Evolutionary conservation across 1,284 basidiomycete species (phyloP).

Genomic region (Ustilago bromivora): DNA sequence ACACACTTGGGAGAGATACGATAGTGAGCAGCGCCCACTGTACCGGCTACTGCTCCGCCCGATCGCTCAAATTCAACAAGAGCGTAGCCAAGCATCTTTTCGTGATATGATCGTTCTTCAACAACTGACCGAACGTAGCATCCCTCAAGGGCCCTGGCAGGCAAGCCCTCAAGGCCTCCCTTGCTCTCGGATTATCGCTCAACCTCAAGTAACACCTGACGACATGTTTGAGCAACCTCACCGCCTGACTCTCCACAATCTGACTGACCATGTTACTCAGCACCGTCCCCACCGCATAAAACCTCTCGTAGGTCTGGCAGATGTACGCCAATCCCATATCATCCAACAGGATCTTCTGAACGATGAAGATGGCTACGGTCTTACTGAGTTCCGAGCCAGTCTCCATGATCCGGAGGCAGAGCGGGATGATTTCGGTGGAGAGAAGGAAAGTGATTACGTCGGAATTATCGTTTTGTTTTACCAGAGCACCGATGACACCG

Average conservation of each 20-base stretch:
- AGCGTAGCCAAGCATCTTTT: conserved; percentile 90
- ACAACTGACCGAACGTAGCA: conserved; percentile 88
- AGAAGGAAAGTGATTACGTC: conserved; percentile 99
- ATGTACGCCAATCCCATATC: conserved; percentile 98
- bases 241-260: conserved; percentile 87
- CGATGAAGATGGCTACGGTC: conserved; percentile 99
- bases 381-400: conserved; percentile 99
- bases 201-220: conserved; percentile 96
- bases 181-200: conserved; percentile 95
- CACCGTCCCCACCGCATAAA: conserved; percentile 98
- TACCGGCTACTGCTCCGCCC: conserved; percentile 67
- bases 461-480: conserved; percentile 95
- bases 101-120: conserved; percentile 74
- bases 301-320: conserved; percentile 98
- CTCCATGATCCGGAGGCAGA: conserved; percentile 99
- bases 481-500: conserved; percentile 97
- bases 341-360: conserved; percentile 98
- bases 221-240: conserved; percentile 95
- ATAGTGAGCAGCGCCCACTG: neutral
- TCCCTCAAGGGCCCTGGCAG: conserved; percentile 96
- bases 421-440: conserved; percentile 98
- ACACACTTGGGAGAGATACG: too few species aligned
- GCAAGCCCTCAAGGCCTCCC: conserved; percentile 94
- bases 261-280: conserved; percentile 97
- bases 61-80: conserved; percentile 83